These are phyloP conservation scores for Thraustochytrium sp. DNA, from an alignment of 352 stramenopile genomes.

Conservation along the genomic window DNA sequence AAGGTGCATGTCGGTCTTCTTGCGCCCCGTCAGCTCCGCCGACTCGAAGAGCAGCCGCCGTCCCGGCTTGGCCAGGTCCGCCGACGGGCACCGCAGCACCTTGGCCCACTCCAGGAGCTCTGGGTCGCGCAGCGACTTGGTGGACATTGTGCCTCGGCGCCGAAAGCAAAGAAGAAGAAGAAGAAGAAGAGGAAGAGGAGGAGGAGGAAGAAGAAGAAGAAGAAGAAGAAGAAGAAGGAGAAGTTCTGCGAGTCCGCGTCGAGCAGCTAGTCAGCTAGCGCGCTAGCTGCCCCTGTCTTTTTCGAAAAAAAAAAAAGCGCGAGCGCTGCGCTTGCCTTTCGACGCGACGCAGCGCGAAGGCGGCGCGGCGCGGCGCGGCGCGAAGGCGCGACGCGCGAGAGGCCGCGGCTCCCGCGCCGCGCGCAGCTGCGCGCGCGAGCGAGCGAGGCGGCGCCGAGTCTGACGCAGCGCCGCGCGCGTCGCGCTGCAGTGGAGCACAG, in stretches of 20 bases:
- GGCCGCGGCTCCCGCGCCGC: no score
- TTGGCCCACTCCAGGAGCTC: slow-evolving; percentile 8
- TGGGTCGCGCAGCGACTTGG: background rate
- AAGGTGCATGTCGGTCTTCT: slow-evolving; percentile 14
- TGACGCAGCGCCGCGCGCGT: no score
- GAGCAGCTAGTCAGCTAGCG: background rate
- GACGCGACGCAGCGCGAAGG: no score
- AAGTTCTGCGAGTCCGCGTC: background rate
- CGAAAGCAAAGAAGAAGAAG: slow-evolving; percentile 23
- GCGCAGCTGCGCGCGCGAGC: no score
- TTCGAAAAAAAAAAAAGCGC: no score
- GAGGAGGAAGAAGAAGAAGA: slow-evolving; percentile 21
- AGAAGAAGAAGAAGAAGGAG: slow-evolving; percentile 34
- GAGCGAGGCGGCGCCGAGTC: no score
- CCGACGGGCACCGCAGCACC: background rate
- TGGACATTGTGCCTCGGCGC: background rate
- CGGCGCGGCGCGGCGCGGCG: no score
- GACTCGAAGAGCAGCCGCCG: slow-evolving; percentile 3
- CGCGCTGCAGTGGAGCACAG: no score
- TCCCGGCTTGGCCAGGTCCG: slow-evolving; percentile 6
- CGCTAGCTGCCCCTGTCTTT: background rate
- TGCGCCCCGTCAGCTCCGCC: slow-evolving; percentile 1
- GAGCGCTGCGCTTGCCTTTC: no score
- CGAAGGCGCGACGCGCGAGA: no score
- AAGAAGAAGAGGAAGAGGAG: background rate